Evolutionary conservation across 1,139 yeast species (phyloP).

Genomic region (Saccharomyces hybrid): DNA sequence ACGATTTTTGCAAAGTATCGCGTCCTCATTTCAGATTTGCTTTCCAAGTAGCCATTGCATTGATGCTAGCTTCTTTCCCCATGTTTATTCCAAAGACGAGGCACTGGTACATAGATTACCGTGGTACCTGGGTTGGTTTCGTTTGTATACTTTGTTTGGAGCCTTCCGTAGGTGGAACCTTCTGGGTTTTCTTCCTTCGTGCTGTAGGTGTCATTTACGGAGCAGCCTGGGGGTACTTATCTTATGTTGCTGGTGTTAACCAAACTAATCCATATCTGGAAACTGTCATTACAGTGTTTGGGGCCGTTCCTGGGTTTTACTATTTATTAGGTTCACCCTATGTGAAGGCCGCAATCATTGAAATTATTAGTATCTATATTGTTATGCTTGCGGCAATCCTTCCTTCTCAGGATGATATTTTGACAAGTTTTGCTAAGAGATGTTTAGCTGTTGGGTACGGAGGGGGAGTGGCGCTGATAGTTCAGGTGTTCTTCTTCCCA

Average conservation of each 20-base stretch:
- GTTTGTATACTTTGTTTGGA: slow-evolving; percentile 43
- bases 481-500: slow-evolving; percentile 41
- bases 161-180: slow-evolving; percentile 45
- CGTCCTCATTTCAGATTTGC: slow-evolving; percentile 39
- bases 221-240: slow-evolving; percentile 42
- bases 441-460: slow-evolving; percentile 45
- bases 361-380: slow-evolving; percentile 40
- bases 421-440: slow-evolving; percentile 41
- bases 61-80: slow-evolving; percentile 43
- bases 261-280: slow-evolving; percentile 39
- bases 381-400: slow-evolving; percentile 39
- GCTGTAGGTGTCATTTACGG: slow-evolving; percentile 42
- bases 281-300: slow-evolving; percentile 37
- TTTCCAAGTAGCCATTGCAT: slow-evolving; percentile 38
- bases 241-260: slow-evolving; percentile 38
- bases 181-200: slow-evolving; percentile 40
- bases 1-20: slow-evolving; percentile 23
- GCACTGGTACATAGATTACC: slow-evolving; percentile 39
- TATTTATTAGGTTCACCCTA: slow-evolving; percentile 39
- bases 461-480: slow-evolving; percentile 40
- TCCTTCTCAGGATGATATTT: slow-evolving; percentile 38
- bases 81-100: slow-evolving; percentile 41
- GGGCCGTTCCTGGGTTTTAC: slow-evolving; percentile 41
- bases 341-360: slow-evolving; percentile 44
- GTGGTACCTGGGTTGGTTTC: slow-evolving; percentile 49